Percentiles rank a stretch among this genome's conserved stretches.
phyloP scores from a whole-genome alignment of 805 yeast species.

The Metschnikowia continentalis region DNA sequence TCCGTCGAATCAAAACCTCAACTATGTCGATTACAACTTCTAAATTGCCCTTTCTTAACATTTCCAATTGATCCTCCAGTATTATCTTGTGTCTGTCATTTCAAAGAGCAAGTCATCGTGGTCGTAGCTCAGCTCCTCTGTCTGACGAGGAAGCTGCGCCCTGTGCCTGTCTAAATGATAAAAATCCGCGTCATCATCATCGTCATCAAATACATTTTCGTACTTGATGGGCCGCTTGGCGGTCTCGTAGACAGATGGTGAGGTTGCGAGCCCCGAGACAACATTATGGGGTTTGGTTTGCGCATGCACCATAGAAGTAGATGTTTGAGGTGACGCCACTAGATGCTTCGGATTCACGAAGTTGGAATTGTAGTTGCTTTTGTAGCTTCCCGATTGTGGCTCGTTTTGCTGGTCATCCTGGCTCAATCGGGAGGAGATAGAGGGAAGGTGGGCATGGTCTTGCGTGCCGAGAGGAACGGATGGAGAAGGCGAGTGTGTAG shows the following conservation, averaged over 20 bases:
- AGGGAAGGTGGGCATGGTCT: slow-evolving; percentile 28
- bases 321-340: slow-evolving; percentile 19
- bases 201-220: slow-evolving; percentile 42
- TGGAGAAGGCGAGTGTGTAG: slow-evolving; percentile 13
- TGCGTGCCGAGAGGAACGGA: slow-evolving; percentile 22
- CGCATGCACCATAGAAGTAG: slow-evolving; percentile 24
- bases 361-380: not conserved
- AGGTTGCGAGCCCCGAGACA: slow-evolving; percentile 32
- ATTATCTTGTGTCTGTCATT: slow-evolving; percentile 16
- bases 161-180: slow-evolving; percentile 3
- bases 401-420: slow-evolving; percentile 11
- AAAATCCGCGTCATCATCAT: slow-evolving; percentile 34
- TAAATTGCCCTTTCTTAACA: not conserved
- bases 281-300: slow-evolving; percentile 10
- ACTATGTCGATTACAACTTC: not conserved
- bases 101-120: slow-evolving; percentile 19
- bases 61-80: not conserved
- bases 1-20: too few species aligned
- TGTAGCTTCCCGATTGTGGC: not conserved
- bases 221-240: slow-evolving; percentile 25
- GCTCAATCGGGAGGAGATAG: slow-evolving; percentile 30
- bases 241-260: slow-evolving; percentile 28
- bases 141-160: not conserved
- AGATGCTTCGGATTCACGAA: slow-evolving; percentile 10
- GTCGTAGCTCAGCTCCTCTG: slow-evolving; percentile 14